Percentiles rank a stretch among this genome's conserved stretches.
These are phyloP conservation scores for Aspergillus sclerotiicarbonarius DNA, from an alignment of 495 filamentous ascomycete genomes.

Conservation along the genomic window DNA sequence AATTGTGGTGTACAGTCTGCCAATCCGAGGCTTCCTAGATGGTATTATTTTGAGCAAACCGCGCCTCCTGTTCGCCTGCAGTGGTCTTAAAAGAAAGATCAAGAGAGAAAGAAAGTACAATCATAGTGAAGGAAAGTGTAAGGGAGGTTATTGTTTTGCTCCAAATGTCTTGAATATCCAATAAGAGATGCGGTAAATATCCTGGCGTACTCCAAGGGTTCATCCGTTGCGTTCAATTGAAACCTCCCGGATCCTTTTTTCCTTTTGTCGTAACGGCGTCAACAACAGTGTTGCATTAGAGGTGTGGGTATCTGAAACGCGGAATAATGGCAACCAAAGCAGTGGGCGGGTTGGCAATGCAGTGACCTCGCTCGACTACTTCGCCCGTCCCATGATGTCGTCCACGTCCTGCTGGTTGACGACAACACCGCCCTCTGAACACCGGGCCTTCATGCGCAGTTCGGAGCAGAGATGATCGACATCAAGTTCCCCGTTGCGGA, in stretches of 20 bases:
- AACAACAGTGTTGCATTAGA: constrained; percentile 27
- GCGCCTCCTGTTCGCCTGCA: constrained; percentile 5
- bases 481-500: constrained; percentile 84
- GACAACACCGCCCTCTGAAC: constrained; percentile 88
- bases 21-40: neutral
- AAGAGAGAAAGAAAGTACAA: neutral
- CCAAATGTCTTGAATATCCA: neutral
- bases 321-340: neutral
- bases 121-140: neutral
- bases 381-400: constrained; percentile 62
- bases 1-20: constrained; percentile 7
- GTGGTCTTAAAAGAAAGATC: neutral
- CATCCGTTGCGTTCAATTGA: neutral
- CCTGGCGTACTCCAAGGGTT: neutral
- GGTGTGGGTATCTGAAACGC: constrained; percentile 15
- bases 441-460: constrained; percentile 93
- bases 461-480: constrained; percentile 91
- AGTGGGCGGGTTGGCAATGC: neutral
- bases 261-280: constrained; percentile 11
- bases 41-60: neutral
- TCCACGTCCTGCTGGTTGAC: constrained; percentile 88
- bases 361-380: constrained; percentile 16
- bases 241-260: constrained; percentile 2
- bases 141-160: neutral
- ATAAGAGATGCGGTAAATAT: neutral